Evolutionary conservation across 2,329 filamentous ascomycete genomes (phyloP), one percentile per base, ranked within the genome.

Genomic region (Penicillium sp.): DNA sequence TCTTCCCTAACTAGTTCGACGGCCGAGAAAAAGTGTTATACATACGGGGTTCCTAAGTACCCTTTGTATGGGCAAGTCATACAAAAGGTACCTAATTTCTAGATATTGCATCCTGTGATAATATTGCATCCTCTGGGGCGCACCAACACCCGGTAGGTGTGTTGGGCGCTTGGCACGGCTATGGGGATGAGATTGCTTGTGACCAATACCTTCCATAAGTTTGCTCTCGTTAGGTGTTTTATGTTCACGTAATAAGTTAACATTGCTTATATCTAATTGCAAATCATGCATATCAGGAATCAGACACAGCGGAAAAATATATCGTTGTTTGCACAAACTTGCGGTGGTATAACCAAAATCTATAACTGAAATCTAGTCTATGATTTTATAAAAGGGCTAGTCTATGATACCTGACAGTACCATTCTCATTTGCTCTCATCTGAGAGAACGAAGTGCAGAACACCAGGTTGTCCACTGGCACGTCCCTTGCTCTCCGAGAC

Each of bases 401-500:
- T 51, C 15, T 38, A 33, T 21, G 17, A 35, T 38, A 19, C 19
- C 17, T 23, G 2, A 6, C 5, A 15, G 62, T 21, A 12, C 8
- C 19, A 2, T 42, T 19, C 13, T 57, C 43, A 63, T 46, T 62
- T 56, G n/a, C 25, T 43, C 25, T 62, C 54, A 4, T 66, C 56
- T 0, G 61, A 19, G 4, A 54, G 12, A 6, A 66, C 64, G 35
- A 64, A 67, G 37, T 67, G 64, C 33, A 66, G 48, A n/a, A 66
- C 64, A 35, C 64, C 64, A 2, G 58, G 52, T 48, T 59, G 49
- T 78, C 75, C 46, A 29, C 7, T 43, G 9, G 37, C 47, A 10
- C 33, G 49, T 10, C 43, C 35, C 15, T 50, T 53, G 50, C 23
- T 54, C 10, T 72, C 67, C 57, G 80, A 78, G 31, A 82, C 79